phyloP scores from a whole-genome alignment of 768 basidiomycete genomes.

The Mycena venus region DNA sequence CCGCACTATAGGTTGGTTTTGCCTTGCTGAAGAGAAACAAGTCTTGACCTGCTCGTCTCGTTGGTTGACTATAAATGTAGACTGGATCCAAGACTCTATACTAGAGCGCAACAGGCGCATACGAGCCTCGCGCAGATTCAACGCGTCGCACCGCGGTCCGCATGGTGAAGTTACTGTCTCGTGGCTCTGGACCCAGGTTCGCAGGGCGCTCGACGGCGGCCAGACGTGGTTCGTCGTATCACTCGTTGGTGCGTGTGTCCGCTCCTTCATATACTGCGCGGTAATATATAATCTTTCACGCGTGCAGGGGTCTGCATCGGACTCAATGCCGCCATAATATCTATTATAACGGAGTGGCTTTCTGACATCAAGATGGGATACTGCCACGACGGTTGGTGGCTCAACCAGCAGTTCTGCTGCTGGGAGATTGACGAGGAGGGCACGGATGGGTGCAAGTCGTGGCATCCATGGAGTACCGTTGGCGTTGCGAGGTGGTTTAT shows the following conservation, averaged over 20 bases:
- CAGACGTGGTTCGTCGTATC: conserved; percentile 95
- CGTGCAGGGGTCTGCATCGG: conserved; percentile 88
- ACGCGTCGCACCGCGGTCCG: conserved; percentile 59
- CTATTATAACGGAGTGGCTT: conserved; percentile 96
- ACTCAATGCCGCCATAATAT: conserved; percentile 93
- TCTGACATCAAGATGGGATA: conserved; percentile 98
- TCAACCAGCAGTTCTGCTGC: conserved; percentile 98
- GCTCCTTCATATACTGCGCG: neutral
- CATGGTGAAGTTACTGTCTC: conserved; percentile 63
- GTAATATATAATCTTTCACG: no score
- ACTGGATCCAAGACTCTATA: conserved; percentile 97
- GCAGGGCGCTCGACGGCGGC: conserved; percentile 73
- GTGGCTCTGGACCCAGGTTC: conserved; percentile 74
- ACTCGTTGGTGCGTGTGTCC: conserved; percentile 79
- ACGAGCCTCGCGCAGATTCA: conserved; percentile 65
- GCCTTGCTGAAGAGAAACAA: neutral
- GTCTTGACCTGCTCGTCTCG: no score
- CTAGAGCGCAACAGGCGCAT: conserved; percentile 87
- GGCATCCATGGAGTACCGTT: conserved; percentile 90
- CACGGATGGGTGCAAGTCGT: conserved; percentile 87
- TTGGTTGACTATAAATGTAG: conserved; percentile 44
- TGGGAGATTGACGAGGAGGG: conserved; percentile 93
- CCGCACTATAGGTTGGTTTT: conserved; percentile 85
- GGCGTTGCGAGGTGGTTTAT: conserved; percentile 82
- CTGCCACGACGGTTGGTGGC: conserved; percentile 97